These are phyloP conservation scores for Penicillium angulare DNA, from an alignment of 495 filamentous ascomycete genomes.

Conservation along the genomic window DNA sequence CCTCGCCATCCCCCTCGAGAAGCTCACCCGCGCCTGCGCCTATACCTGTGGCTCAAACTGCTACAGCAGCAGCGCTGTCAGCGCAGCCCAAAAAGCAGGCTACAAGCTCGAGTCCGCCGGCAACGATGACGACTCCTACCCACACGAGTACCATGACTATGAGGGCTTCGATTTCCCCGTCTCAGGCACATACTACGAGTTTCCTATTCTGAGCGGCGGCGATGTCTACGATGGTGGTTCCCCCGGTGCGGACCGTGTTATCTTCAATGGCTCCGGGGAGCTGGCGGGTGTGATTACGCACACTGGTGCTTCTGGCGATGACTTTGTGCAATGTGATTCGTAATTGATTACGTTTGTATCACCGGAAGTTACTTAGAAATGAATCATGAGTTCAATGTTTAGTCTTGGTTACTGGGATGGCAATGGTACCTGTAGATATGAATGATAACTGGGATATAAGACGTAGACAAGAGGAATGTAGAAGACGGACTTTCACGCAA, in stretches of 20 bases:
- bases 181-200: conserved; percentile 67
- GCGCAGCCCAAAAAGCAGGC: conserved; percentile 48
- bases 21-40: conserved; percentile 44
- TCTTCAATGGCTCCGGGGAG: conserved; percentile 56
- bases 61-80: conserved; percentile 48
- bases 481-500: conserved; percentile 24
- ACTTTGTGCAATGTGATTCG: conserved; percentile 58
- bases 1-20: conserved; percentile 44
- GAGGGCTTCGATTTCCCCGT: conserved; percentile 69
- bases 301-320: conserved; percentile 63
- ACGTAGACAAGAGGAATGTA: conserved; percentile 13
- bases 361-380: not conserved
- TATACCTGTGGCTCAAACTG: conserved; percentile 52
- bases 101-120: conserved; percentile 48
- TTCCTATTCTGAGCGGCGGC: conserved; percentile 59
- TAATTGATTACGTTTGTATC: not conserved
- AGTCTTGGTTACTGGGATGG: too few relatives aligned
- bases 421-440: too few relatives aligned
- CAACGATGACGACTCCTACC: conserved; percentile 55
- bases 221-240: conserved; percentile 59
- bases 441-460: not conserved
- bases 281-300: conserved; percentile 65
- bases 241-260: conserved; percentile 69
- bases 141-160: conserved; percentile 71
- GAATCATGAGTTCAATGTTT: too few relatives aligned